These are phyloP conservation scores for Suillus subalutaceus DNA, from an alignment of 768 basidiomycete species.

Conservation along the genomic window DNA sequence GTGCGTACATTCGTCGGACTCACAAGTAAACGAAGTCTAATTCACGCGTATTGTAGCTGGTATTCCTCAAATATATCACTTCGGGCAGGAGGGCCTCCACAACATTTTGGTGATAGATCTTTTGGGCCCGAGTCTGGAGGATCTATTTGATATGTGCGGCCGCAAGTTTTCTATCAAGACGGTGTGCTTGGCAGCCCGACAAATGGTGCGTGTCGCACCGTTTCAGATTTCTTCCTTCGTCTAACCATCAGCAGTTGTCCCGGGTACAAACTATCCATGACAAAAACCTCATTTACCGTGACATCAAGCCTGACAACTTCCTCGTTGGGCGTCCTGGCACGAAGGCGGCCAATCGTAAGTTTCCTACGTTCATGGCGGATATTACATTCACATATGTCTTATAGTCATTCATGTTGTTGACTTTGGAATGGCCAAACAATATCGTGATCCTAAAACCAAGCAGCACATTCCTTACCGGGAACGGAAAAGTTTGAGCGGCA, in stretches of 20 bases:
- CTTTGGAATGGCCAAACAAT: slow-evolving; percentile 99
- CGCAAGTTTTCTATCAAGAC: slow-evolving; percentile 98
- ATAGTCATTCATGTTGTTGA: slow-evolving; percentile 92
- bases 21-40: slow-evolving; percentile 13
- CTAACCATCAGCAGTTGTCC: slow-evolving; percentile 60
- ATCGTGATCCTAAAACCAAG: slow-evolving; percentile 98
- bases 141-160: slow-evolving; percentile 98
- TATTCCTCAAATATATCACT: slow-evolving; percentile 99
- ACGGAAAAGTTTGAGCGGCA: slow-evolving; percentile 95
- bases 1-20: slow-evolving; percentile 52
- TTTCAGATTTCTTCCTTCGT: slow-evolving; percentile 10
- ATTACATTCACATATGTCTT: slow-evolving; percentile 2
- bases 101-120: slow-evolving; percentile 99
- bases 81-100: slow-evolving; percentile 97
- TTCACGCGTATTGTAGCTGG: slow-evolving; percentile 61
- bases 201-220: slow-evolving; percentile 68
- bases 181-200: slow-evolving; percentile 97
- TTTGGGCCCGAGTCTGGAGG: slow-evolving; percentile 94
- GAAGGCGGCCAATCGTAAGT: slow-evolving; percentile 79
- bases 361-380: slow-evolving; percentile 10
- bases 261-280: slow-evolving; percentile 98
- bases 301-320: slow-evolving; percentile 99
- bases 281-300: slow-evolving; percentile 98
- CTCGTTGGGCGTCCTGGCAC: slow-evolving; percentile 93
- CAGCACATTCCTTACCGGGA: slow-evolving; percentile 99